phyloP scores from a whole-genome alignment of 2,329 filamentous ascomycete genomes.

The Aspergillus sp. region DNA sequence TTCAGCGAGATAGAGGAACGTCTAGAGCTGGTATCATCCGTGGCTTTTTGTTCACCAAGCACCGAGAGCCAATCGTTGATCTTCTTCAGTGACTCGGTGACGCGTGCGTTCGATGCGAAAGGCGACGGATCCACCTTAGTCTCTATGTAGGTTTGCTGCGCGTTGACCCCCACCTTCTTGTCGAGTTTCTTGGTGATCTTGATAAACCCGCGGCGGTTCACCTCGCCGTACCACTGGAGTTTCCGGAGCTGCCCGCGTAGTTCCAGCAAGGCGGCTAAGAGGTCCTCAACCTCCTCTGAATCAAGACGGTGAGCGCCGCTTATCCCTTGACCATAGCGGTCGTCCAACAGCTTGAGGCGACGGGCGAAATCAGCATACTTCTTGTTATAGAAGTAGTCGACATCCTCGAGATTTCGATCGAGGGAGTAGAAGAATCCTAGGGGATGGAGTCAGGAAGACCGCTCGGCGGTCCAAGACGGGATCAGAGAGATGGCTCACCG shows the following conservation, averaged over 20 bases:
- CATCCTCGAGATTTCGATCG: conserved; percentile 95
- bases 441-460: conserved; percentile 22
- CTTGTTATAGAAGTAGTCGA: conserved; percentile 95
- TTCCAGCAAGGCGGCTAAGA: conserved; percentile 86
- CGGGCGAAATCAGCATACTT: conserved; percentile 84
- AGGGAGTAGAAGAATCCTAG: conserved; percentile 95
- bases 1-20: conserved; percentile 69
- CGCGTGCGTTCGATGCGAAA: conserved; percentile 72
- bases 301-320: conserved; percentile 72
- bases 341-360: conserved; percentile 79
- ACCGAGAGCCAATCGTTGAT: conserved; percentile 92
- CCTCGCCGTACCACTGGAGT: conserved; percentile 95
- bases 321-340: conserved; percentile 75
- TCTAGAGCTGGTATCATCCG: conserved; percentile 71
- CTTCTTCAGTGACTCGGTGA: conserved; percentile 58
- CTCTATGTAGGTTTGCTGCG: conserved; percentile 81
- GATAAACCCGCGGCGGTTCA: conserved; percentile 89
- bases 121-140: conserved; percentile 86
- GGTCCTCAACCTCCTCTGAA: conserved; percentile 83
- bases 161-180: conserved; percentile 79
- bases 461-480: conserved; percentile 9
- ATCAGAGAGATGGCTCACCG: conserved; percentile 59
- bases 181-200: conserved; percentile 99
- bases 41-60: conserved; percentile 71
- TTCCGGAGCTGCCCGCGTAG: conserved; percentile 84